phyloP scores from a whole-genome alignment of 805 yeast genomes.

The Candida taoyuanica region DNA sequence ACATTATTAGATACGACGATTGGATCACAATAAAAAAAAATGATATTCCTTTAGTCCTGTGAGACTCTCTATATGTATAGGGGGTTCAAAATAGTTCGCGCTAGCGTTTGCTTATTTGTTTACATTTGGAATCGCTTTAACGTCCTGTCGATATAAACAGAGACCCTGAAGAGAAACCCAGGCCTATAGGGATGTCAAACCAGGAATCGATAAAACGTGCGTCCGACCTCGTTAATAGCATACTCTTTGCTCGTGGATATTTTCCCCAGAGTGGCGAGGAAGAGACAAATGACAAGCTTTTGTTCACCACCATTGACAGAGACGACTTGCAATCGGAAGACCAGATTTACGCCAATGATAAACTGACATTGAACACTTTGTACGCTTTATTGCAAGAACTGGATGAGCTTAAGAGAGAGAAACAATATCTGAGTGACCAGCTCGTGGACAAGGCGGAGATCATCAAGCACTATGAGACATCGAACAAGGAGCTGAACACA shows the following conservation, averaged over 20 bases:
- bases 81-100: no score
- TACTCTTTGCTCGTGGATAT: constrained; percentile 16
- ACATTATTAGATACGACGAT: constrained; percentile 10
- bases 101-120: no score
- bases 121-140: constrained; percentile 1
- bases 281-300: constrained; percentile 2
- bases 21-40: background rate
- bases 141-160: no score
- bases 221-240: constrained; percentile 14
- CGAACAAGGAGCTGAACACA: constrained; percentile 7
- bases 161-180: no score
- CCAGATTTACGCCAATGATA: constrained; percentile 5
- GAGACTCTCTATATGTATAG: no score
- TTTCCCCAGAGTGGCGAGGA: background rate
- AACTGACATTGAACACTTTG: constrained; percentile 13
- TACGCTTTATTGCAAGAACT: constrained; percentile 15
- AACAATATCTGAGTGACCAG: constrained; percentile 6
- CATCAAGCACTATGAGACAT: constrained; percentile 9
- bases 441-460: constrained; percentile 12
- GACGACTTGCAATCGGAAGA: constrained; percentile 1
- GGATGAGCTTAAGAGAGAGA: constrained; percentile 13
- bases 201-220: constrained; percentile 12
- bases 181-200: constrained; percentile 7
- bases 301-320: constrained; percentile 5
- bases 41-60: background rate